Conservation (phyloP, 768 basidiomycete genomes). For the Clitopilus passeckerianus region DNA sequence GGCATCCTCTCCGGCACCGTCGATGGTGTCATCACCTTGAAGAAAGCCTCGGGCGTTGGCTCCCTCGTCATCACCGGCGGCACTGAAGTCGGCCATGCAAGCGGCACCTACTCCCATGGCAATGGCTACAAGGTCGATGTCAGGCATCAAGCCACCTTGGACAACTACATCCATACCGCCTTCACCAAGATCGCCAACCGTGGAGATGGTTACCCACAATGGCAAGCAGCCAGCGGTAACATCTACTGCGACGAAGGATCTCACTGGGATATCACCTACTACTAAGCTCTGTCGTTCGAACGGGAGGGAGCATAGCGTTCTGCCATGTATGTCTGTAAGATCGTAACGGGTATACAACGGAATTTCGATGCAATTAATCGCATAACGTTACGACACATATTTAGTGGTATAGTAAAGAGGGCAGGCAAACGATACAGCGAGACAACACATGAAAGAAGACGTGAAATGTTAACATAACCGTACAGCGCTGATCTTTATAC, state of each 20-base stretch:
- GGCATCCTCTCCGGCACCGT: conserved; percentile 22
- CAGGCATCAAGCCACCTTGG: conserved; percentile 14
- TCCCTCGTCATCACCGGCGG: conserved; percentile 72
- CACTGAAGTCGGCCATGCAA: conserved; percentile 27
- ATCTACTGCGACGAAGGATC: conserved; percentile 24
- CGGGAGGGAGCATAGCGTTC: not conserved
- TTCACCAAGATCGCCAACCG: conserved; percentile 21
- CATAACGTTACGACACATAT: not conserved
- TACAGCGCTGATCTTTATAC: no score
- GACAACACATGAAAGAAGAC: not conserved
- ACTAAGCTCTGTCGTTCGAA: not conserved
- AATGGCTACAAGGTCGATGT: conserved; percentile 25
- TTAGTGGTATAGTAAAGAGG: not conserved
- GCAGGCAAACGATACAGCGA: not conserved
- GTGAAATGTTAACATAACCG: no score
- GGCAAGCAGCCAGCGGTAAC: conserved; percentile 20
- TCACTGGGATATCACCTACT: conserved; percentile 23
- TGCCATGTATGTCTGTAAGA: not conserved
- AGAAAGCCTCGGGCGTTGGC: conserved; percentile 42
- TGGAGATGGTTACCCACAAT: conserved; percentile 21
- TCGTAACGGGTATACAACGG: not conserved
- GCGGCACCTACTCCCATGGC: conserved; percentile 19
- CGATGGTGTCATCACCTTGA: conserved; percentile 21
- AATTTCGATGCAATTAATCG: not conserved
- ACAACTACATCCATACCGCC: conserved; percentile 18